Conservation (phyloP, 1,284 basidiomycete genomes). For the Retiboletus fuscus region DNA sequence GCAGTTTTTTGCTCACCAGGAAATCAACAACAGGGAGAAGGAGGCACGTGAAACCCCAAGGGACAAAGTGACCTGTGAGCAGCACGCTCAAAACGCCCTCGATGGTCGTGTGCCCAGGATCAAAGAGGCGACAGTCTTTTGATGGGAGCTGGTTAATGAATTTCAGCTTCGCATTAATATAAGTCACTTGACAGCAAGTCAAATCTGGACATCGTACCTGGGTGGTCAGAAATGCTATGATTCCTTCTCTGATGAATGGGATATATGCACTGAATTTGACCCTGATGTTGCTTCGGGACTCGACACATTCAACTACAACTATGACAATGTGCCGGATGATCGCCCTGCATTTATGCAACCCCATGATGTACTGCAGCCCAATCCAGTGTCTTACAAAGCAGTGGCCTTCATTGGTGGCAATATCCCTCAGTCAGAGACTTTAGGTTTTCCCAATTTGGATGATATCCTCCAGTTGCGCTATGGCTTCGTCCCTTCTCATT, state of each 20-base stretch:
- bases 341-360: no score
- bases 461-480: not conserved
- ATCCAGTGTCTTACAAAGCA: not conserved
- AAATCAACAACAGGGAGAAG: no score
- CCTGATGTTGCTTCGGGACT: not conserved
- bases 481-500: not conserved
- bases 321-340: not conserved
- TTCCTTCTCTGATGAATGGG: conserved; percentile 6
- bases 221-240: conserved; percentile 10
- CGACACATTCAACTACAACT: not conserved
- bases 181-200: not conserved
- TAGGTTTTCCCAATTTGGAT: not conserved
- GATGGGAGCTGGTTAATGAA: no score
- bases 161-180: not conserved
- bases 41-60: no score
- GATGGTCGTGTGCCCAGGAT: no score
- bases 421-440: conserved; percentile 6
- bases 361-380: not conserved
- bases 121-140: no score
- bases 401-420: not conserved
- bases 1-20: no score
- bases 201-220: conserved; percentile 7
- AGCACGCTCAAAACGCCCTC: no score
- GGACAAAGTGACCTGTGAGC: no score
- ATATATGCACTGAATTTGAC: conserved; percentile 18